Evolutionary conservation across 1,284 basidiomycete species (phyloP), one percentile per base, ranked within the genome.

Genomic region (Austroboletus niveus): DNA sequence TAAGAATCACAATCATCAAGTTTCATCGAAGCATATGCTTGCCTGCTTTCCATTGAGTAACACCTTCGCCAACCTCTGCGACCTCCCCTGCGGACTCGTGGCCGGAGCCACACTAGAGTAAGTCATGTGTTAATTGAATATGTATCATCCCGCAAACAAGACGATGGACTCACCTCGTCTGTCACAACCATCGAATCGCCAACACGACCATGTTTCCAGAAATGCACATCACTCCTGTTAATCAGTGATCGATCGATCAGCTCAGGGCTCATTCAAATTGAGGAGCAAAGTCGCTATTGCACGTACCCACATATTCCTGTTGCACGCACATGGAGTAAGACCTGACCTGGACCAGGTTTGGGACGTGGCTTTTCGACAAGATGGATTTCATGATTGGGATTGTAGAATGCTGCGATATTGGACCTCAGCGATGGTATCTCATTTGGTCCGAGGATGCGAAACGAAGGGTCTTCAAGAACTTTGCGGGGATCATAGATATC

Each of bases 21-120:
- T 15, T 47, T 36, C 10, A 22, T 45, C 32, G 27, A 27, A 9
- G 17, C 4, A 10, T 7, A 47, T 30, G 31, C 63, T 58, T 55
- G 75, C 80, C 81, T 53, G 65, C 63, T 72, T 80, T 81, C 81
- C 81, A 83, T 50, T 80, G 72, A 0, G 75, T 77, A n/a, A 84
- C 81, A 20, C 79, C 81, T 58, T 81, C 79, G 12, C 81, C 81
- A 11, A 83, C 72, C 61, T 82, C 80, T 36, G 78, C 69, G 11
- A 85, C 74, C 61, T 85, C 79, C 20, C 82, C 82, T 36, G 83
- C 82, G 50, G 82, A 84, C 63, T 85, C 83, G 52, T 84, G 82
- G 29, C 82, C 82, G 45, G 81, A 80, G 40, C 81, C 81, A 49
- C 81, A 84, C 81, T 82, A 7, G 29, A 49, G 9, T 1, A 53